These are phyloP conservation scores for Gonapodya sp. DNA, from an alignment of 192 early-diverging fungal species.

Conservation along the genomic window DNA sequence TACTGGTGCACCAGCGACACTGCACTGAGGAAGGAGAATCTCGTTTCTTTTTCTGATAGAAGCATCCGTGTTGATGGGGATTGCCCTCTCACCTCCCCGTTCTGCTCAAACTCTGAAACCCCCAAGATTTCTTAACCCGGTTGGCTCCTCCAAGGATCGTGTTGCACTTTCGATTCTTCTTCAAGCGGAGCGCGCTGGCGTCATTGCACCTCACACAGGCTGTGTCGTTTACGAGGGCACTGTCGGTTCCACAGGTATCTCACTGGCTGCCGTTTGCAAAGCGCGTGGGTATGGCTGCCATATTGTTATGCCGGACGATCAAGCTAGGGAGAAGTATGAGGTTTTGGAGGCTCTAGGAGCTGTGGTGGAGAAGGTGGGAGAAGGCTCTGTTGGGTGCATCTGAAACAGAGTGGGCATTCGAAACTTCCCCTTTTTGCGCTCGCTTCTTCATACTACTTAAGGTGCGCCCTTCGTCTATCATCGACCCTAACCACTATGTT, in stretches of 20 bases:
- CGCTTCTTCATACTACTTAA: neutral
- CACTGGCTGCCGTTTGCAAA: slow-evolving; percentile 78
- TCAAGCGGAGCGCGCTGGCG: slow-evolving; percentile 57
- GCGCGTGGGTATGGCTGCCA: slow-evolving; percentile 87
- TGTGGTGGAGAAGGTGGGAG: slow-evolving; percentile 74
- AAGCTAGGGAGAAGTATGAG: slow-evolving; percentile 80
- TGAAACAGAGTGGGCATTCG: no score
- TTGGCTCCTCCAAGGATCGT: slow-evolving; percentile 88
- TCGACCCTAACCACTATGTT: slow-evolving; percentile 86
- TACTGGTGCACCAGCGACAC: no score
- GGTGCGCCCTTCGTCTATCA: slow-evolving; percentile 77
- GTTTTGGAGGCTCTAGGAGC: slow-evolving; percentile 75
- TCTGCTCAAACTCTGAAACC: no score
- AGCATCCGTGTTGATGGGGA: no score
- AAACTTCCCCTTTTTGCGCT: no score
- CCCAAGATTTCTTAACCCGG: slow-evolving; percentile 70
- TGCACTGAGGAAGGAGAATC: no score
- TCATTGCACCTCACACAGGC: slow-evolving; percentile 61
- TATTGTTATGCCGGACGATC: slow-evolving; percentile 96
- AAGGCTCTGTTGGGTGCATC: no score
- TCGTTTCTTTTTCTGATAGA: no score
- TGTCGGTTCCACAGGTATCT: slow-evolving; percentile 91
- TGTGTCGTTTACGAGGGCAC: slow-evolving; percentile 90
- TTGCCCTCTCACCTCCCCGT: no score
- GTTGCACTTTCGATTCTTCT: slow-evolving; percentile 80